Conservation (phyloP, 345 rosid genomes). For the Boechera stricta region DNA sequence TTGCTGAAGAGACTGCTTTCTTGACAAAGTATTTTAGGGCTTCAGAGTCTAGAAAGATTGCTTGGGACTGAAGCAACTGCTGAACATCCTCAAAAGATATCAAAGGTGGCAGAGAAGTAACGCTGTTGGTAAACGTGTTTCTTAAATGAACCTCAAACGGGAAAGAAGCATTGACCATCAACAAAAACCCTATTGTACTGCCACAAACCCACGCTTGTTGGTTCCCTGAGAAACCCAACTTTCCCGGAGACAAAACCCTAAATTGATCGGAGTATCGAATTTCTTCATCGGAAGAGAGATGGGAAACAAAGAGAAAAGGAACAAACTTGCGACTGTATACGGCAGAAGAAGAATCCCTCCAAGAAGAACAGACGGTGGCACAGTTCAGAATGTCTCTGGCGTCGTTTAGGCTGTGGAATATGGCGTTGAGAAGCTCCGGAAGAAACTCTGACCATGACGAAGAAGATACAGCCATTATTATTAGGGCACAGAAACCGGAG, state of each 20-base stretch:
- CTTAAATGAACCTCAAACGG: slow-evolving; percentile 21
- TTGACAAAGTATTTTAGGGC: slow-evolving; percentile 33
- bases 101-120: slow-evolving; percentile 36
- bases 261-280: background rate
- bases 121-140: slow-evolving; percentile 15
- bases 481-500: background rate
- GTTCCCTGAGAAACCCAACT: background rate
- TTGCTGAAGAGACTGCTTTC: slow-evolving; percentile 31
- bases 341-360: slow-evolving; percentile 32
- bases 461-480: slow-evolving; percentile 16
- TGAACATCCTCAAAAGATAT: slow-evolving; percentile 28
- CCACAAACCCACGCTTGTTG: slow-evolving; percentile 32
- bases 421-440: slow-evolving; percentile 33
- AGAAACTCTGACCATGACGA: slow-evolving; percentile 33
- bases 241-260: background rate
- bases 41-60: slow-evolving; percentile 1
- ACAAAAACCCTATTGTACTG: slow-evolving; percentile 17
- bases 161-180: slow-evolving; percentile 32
- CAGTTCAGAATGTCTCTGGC: slow-evolving; percentile 25
- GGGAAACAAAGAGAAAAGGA: slow-evolving; percentile 31
- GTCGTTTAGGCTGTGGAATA: slow-evolving; percentile 13
- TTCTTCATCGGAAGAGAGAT: slow-evolving; percentile 19
- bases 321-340: slow-evolving; percentile 30
- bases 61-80: slow-evolving; percentile 32
- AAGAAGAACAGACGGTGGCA: slow-evolving; percentile 34